Evolutionary conservation across 768 basidiomycete species (phyloP).

Genomic region (Tricholoma flavovirens): DNA sequence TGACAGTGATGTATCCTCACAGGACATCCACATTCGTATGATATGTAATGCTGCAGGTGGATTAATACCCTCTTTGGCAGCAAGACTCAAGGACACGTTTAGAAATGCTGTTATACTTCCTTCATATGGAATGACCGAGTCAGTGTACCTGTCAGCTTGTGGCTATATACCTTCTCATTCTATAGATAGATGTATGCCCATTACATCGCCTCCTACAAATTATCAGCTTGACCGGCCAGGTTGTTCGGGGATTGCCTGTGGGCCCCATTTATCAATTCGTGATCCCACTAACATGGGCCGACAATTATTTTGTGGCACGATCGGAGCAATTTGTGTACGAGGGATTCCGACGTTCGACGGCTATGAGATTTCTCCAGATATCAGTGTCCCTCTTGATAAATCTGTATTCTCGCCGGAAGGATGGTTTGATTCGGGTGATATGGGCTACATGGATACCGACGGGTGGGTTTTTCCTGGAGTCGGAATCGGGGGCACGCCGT

Average conservation of each 20-base stretch:
- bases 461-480: constrained; percentile 22
- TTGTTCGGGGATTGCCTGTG: constrained; percentile 43
- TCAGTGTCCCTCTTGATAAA: constrained; percentile 35
- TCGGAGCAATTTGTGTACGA: constrained; percentile 50
- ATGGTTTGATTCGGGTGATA: constrained; percentile 49
- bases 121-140: constrained; percentile 46
- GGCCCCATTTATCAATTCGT: constrained; percentile 41
- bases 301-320: constrained; percentile 32
- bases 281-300: constrained; percentile 29
- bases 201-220: constrained; percentile 37
- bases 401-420: constrained; percentile 44
- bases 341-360: constrained; percentile 49
- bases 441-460: constrained; percentile 42
- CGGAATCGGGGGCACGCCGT: neutral
- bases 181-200: constrained; percentile 40
- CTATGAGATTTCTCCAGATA: constrained; percentile 42
- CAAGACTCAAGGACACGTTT: constrained; percentile 42
- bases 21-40: constrained; percentile 37
- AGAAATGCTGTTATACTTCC: constrained; percentile 45
- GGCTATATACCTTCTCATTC: neutral
- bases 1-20: constrained; percentile 22
- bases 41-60: constrained; percentile 49
- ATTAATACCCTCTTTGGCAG: constrained; percentile 46
- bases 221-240: constrained; percentile 42
- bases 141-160: neutral